Evolutionary conservation across 208 protist species (phyloP).

Genomic region (Histomonas meleagridis): DNA sequence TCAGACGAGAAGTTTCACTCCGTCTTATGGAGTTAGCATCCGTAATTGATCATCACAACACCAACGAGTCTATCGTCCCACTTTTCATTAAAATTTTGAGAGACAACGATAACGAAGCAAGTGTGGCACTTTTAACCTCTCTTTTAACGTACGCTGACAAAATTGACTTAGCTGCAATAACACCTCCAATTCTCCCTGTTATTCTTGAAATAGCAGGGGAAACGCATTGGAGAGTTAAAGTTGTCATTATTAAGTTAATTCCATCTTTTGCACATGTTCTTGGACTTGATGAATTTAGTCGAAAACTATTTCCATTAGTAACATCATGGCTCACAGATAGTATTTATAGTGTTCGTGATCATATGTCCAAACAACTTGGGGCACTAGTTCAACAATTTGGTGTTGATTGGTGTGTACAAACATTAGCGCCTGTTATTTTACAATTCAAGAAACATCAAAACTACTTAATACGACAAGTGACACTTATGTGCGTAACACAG

Average conservation of each 20-base stretch:
- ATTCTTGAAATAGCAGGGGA: constrained; percentile 35
- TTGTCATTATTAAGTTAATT: constrained; percentile 27
- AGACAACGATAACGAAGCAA: constrained; percentile 21
- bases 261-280: neutral
- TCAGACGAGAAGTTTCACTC: neutral
- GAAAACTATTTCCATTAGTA: neutral
- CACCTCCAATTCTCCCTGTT: constrained; percentile 5
- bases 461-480: constrained; percentile 26
- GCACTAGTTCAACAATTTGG: neutral
- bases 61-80: neutral
- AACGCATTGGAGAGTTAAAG: constrained; percentile 22
- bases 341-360: neutral
- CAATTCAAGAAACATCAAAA: neutral
- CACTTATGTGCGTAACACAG: neutral
- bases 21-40: neutral
- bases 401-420: neutral
- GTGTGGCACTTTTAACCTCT: neutral
- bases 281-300: neutral
- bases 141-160: neutral
- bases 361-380: neutral
- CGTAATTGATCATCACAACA: neutral
- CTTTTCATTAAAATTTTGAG: neutral
- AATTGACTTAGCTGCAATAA: neutral
- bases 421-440: constrained; percentile 4
- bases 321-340: neutral